Evolutionary conservation across 2,329 filamentous ascomycete genomes (phyloP), one percentile per base, ranked within the genome.

Genomic region (Aspergillus fijiensis): DNA sequence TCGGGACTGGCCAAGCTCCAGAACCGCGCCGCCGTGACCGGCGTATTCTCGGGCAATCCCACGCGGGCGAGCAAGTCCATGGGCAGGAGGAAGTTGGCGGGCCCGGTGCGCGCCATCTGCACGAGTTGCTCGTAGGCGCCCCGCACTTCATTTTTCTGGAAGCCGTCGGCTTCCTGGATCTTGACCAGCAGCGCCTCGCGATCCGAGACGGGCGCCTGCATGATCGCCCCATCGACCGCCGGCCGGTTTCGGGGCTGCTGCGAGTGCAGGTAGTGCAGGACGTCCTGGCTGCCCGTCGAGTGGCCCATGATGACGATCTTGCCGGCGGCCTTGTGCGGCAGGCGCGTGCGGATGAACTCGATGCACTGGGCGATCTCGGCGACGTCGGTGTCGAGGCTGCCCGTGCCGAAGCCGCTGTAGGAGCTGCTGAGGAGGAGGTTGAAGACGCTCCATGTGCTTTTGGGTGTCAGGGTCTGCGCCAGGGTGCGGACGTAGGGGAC

Each of bases 161-260:
- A 45, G n/a, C 16, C 5, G 5, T 45, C 14, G 1, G 61, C 49
- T 11, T 64, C 42, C 48, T 69, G 65, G 5, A 73, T 56, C 23
- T 58, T 58, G 21, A 67, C 72, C 53, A 85, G 76, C 6, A 82
- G 70, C 4, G 82, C 84, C 72, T 96, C 89, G 31, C 91, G 83
- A 73, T 96, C 92, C 1, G 87, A 91, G 3, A 93, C 87, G 0
- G 90, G 87, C 0, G 89, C 91, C 73, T 96, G 92, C 57, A 96
- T 77, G 49, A 96, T 89, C 52, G 87, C 87, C 39, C 89, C 92
- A 61, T 95, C 86, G 1, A 96, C 77, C 0, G 60, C 77, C 0
- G 85, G 83, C 12, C 84, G 77, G 47, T 76, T 74, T 5, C 76
- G 61, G 12, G 33, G 33, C 3, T 35, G 33, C 3, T 35, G 33